Percentiles rank a stretch among this genome's conserved stretches.
Conservation (phyloP, 1,284 basidiomycete species). For the Ceratobasidium sp. region DNA sequence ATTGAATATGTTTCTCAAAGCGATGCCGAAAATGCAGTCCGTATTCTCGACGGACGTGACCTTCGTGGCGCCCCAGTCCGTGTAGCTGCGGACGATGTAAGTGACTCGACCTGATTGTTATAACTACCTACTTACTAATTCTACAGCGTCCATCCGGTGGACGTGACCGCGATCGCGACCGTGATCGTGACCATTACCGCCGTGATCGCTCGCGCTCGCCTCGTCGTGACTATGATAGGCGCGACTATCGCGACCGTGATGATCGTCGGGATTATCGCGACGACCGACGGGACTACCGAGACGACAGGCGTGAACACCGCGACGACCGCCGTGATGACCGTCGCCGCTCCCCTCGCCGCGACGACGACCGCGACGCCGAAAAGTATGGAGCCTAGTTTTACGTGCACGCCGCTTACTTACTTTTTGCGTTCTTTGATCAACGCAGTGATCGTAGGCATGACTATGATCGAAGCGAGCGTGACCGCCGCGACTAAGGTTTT, state of each 20-base stretch:
- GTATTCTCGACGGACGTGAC: constrained; percentile 81
- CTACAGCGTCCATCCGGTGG: constrained; percentile 42
- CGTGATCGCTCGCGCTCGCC: constrained; percentile 79
- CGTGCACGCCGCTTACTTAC: neutral
- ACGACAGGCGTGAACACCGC: constrained; percentile 40
- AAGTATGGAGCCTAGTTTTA: constrained; percentile 3
- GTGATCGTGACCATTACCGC: constrained; percentile 56
- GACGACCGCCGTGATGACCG: constrained; percentile 42
- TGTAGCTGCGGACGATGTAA: constrained; percentile 71
- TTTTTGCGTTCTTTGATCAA: constrained; percentile 16
- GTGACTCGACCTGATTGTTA: constrained; percentile 51
- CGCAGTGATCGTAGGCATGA: constrained; percentile 20
- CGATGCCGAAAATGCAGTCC: constrained; percentile 91
- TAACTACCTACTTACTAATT: constrained; percentile 53
- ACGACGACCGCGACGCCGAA: constrained; percentile 9
- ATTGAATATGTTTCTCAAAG: constrained; percentile 87
- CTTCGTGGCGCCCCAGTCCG: constrained; percentile 81
- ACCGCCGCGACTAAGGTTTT: constrained; percentile 23
- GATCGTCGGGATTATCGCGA: constrained; percentile 41
- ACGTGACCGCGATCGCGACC: constrained; percentile 64
- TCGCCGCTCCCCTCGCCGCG: constrained; percentile 25
- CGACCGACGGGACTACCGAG: constrained; percentile 39
- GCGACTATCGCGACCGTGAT: constrained; percentile 41
- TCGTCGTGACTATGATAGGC: constrained; percentile 46
- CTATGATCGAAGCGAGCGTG: constrained; percentile 12